Percentiles rank a stretch among this genome's conserved stretches.
Conservation (phyloP, 306 rosid species). For the Medicago lupulina region DNA sequence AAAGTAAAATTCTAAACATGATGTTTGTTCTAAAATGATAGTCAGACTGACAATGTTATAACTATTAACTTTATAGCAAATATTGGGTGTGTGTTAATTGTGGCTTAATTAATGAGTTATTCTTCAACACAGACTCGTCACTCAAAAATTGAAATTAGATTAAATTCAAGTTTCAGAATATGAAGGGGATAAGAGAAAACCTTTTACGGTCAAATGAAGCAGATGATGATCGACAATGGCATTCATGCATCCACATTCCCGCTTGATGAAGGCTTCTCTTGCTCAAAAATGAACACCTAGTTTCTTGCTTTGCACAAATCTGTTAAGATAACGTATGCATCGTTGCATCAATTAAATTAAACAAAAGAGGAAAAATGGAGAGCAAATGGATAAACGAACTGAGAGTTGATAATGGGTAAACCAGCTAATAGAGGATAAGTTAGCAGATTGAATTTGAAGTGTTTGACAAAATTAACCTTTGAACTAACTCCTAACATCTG, state of each 20-base stretch:
- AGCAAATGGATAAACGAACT: not conserved
- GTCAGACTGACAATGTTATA: too few relatives aligned
- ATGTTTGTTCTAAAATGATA: constrained; percentile 22
- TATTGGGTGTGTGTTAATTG: not conserved
- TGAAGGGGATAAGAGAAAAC: constrained; percentile 47
- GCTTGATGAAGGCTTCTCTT: constrained; percentile 68
- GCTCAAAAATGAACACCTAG: constrained; percentile 77
- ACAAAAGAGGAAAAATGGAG: not conserved
- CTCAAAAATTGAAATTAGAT: not conserved
- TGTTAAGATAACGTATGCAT: constrained; percentile 14
- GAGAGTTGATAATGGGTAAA: too few relatives aligned
- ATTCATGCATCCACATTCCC: constrained; percentile 88
- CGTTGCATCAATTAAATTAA: not conserved
- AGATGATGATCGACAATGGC: constrained; percentile 64
- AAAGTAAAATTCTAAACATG: constrained; percentile 14
- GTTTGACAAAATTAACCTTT: too few relatives aligned
- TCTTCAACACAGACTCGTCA: constrained; percentile 8
- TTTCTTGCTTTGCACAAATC: constrained; percentile 74
- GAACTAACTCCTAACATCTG: not conserved
- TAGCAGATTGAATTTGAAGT: not conserved
- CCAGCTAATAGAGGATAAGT: too few relatives aligned
- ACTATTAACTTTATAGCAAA: not conserved
- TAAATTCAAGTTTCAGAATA: constrained; percentile 12
- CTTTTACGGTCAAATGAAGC: constrained; percentile 59
- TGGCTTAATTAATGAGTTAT: constrained; percentile 9